A percentile compares a stretch with the other conserved stretches of the same genome.
These are phyloP conservation scores for Vitis labrusca DNA, from an alignment of 164 flowering plant species.

Conservation along the genomic window DNA sequence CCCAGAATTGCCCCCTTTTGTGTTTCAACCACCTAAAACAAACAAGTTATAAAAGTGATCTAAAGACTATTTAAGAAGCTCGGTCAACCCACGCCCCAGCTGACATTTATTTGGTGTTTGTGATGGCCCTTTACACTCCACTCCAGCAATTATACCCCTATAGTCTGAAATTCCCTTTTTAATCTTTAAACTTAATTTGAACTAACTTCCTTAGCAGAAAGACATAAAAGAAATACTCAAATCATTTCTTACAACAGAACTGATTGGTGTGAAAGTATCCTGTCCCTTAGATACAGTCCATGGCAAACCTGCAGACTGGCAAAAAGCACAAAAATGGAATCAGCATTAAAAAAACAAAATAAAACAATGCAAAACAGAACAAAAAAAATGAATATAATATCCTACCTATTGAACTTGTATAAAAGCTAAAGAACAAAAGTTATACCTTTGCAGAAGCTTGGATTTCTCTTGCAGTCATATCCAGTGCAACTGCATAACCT, in stretches of 20 bases:
- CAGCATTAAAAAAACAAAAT: neutral
- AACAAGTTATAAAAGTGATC: no score
- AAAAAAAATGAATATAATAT: neutral
- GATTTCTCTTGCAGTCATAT: slow-evolving; percentile 98
- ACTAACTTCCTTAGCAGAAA: neutral
- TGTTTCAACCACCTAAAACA: no score
- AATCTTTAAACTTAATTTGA: neutral
- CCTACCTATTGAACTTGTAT: neutral
- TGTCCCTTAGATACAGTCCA: slow-evolving; percentile 96
- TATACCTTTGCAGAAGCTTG: slow-evolving; percentile 86
- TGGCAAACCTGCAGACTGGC: slow-evolving; percentile 94
- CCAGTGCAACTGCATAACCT: slow-evolving; percentile 97
- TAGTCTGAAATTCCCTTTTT: no score
- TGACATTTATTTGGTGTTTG: no score
- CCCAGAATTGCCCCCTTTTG: no score
- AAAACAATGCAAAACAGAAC: neutral
- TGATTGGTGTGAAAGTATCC: slow-evolving; percentile 97
- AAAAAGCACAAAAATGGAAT: slow-evolving; percentile 8
- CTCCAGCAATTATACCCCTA: no score
- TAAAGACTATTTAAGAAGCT: no score
- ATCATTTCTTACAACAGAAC: slow-evolving; percentile 65
- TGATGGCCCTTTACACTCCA: no score
- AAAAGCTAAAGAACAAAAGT: neutral
- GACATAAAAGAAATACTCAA: neutral
- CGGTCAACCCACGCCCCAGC: no score